Conservation (phyloP, 2,329 filamentous ascomycete genomes). For the Aureobasidium sp. region DNA sequence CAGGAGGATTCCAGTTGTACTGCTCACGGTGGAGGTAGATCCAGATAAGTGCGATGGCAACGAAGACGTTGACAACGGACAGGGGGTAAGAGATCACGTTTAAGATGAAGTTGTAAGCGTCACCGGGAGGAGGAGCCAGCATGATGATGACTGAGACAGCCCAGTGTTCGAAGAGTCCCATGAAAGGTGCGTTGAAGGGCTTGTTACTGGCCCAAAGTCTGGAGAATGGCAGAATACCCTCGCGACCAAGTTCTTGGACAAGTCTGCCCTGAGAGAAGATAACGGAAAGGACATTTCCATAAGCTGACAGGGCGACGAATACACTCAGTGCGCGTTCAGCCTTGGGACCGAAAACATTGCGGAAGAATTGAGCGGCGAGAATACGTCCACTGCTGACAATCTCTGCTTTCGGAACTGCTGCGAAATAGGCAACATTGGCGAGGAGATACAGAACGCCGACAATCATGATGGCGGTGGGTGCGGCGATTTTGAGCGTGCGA, state of each 20-base stretch:
- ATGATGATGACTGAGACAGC: conserved; percentile 59
- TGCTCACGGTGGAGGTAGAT: conserved; percentile 38
- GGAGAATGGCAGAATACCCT: conserved; percentile 55
- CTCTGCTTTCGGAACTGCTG: conserved; percentile 38
- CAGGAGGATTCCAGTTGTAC: conserved; percentile 43
- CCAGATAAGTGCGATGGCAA: conserved; percentile 40
- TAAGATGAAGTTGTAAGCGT: conserved; percentile 54
- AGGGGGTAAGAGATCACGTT: conserved; percentile 55
- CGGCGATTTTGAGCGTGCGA: conserved; percentile 56
- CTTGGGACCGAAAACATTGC: conserved; percentile 44
- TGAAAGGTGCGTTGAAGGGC: conserved; percentile 56
- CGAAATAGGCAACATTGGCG: conserved; percentile 54
- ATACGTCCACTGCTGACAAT: conserved; percentile 47
- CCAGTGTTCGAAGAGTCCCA: conserved; percentile 59
- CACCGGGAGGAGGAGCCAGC: conserved; percentile 59
- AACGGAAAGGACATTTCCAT: conserved; percentile 49
- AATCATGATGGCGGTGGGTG: conserved; percentile 50
- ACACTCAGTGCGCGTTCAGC: conserved; percentile 56
- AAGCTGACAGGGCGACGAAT: conserved; percentile 57
- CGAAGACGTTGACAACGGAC: conserved; percentile 43
- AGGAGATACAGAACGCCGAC: conserved; percentile 48
- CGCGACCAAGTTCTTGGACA: conserved; percentile 54
- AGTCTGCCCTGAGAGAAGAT: conserved; percentile 63
- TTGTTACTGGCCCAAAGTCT: conserved; percentile 57
- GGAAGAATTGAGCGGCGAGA: conserved; percentile 52